These are phyloP conservation scores for Jasminum sambac DNA, from an alignment of 257 asterid species.

Conservation along the genomic window DNA sequence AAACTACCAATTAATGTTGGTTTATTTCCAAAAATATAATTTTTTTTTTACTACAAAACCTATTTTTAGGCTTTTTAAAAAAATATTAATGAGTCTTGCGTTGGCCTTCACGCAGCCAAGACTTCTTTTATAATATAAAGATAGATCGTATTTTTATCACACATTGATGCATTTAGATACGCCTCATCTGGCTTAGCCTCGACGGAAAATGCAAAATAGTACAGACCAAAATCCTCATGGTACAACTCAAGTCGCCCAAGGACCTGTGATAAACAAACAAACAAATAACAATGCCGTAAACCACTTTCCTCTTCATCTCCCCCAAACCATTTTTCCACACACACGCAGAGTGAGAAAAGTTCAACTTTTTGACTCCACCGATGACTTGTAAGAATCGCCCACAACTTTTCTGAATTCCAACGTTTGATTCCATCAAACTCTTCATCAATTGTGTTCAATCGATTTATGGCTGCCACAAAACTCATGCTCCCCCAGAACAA, in stretches of 20 bases:
- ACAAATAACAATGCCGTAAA: background rate
- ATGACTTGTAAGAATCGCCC: conserved; percentile 12
- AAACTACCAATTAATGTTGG: no score
- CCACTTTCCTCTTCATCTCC: conserved; percentile 2
- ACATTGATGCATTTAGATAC: no score
- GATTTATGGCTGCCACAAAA: conserved; percentile 39
- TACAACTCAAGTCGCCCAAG: background rate
- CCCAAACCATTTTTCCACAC: background rate
- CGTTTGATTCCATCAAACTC: background rate
- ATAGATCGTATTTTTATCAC: no score
- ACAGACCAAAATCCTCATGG: background rate
- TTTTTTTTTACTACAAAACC: no score
- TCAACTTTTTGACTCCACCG: conserved; percentile 3
- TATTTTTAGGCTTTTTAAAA: no score
- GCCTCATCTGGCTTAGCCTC: no score
- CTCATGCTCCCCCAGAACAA: conserved; percentile 34
- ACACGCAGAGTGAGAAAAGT: background rate
- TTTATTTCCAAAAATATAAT: no score
- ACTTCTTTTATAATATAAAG: no score
- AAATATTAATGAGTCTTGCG: no score
- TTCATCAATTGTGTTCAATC: background rate
- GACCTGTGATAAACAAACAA: conserved; percentile 12
- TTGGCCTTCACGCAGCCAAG: no score
- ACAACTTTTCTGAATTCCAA: background rate
- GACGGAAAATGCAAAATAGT: no score